Conservation (phyloP, 331 rosid species). For the Malus hybrid region DNA sequence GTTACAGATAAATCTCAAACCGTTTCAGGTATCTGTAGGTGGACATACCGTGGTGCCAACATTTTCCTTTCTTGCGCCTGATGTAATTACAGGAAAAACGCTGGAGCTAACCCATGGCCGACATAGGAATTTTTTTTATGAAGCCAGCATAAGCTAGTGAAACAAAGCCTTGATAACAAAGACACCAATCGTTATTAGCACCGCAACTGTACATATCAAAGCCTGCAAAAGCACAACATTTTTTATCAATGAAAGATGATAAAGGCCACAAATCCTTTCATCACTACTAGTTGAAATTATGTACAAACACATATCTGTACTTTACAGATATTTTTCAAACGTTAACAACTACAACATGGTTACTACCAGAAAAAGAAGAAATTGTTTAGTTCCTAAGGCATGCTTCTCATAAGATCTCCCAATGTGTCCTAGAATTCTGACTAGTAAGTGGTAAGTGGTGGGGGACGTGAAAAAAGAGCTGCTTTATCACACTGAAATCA, state of each 20-base stretch:
- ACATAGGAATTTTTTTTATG: not conserved
- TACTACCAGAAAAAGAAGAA: not conserved
- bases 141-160: not conserved
- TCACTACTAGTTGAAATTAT: not conserved
- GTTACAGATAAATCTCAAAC: not conserved
- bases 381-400: not conserved
- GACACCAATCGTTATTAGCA: constrained; percentile 23
- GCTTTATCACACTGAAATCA: not conserved
- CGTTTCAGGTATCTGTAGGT: not conserved
- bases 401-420: not conserved
- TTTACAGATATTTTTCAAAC: not conserved
- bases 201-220: constrained; percentile 41
- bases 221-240: constrained; percentile 47
- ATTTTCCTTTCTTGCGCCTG: not conserved
- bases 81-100: not conserved
- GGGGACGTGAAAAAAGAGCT: not conserved
- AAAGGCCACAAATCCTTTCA: not conserved
- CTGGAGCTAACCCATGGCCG: not conserved
- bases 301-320: not conserved
- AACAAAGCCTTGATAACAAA: constrained; percentile 18
- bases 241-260: constrained; percentile 2
- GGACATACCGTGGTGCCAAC: not conserved
- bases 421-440: not conserved
- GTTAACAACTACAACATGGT: not conserved
- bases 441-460: not conserved